Evolutionary conservation across 2,329 filamentous ascomycete genomes (phyloP).

Genomic region (Phoma herbarum): DNA sequence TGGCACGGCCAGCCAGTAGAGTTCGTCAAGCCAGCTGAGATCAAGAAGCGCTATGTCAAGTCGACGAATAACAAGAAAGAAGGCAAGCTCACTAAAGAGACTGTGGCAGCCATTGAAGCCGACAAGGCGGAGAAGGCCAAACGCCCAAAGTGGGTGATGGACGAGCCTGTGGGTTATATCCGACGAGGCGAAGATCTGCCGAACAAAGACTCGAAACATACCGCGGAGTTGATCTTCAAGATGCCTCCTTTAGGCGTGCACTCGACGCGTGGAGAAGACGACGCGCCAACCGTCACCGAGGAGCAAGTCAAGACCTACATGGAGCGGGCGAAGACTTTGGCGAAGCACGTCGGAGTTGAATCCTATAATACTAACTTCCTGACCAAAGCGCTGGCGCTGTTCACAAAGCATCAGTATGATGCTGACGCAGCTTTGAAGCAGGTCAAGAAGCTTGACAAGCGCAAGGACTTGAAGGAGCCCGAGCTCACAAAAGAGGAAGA

Average conservation of each 20-base stretch:
- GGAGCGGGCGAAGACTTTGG: conserved; percentile 70
- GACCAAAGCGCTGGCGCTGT: conserved; percentile 79
- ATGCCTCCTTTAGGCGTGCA: conserved; percentile 67
- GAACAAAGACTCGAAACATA: conserved; percentile 76
- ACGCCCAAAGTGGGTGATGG: conserved; percentile 91
- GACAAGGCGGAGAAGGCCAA: conserved; percentile 82
- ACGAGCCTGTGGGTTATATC: conserved; percentile 87
- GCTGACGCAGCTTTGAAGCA: conserved; percentile 73
- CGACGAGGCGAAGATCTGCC: conserved; percentile 81
- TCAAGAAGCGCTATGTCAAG: conserved; percentile 78
- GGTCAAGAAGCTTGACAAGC: conserved; percentile 72
- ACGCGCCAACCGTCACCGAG: conserved; percentile 56
- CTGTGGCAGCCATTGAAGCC: conserved; percentile 78
- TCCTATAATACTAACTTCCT: conserved; percentile 84
- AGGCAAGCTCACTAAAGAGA: conserved; percentile 80
- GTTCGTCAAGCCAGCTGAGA: conserved; percentile 86
- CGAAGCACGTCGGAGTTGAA: conserved; percentile 73
- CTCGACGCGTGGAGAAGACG: conserved; percentile 57
- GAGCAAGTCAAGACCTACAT: conserved; percentile 80
- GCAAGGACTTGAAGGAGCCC: conserved; percentile 82
- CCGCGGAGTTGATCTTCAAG: conserved; percentile 79
- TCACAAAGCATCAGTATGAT: conserved; percentile 77
- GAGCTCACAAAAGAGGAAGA: conserved; percentile 78
- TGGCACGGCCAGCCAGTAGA: conserved; percentile 92
- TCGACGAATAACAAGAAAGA: conserved; percentile 74